Percentiles rank a stretch among this genome's conserved stretches.
These are phyloP conservation scores for Conringia planisiliqua DNA, from an alignment of 345 rosid species.

Conservation along the genomic window DNA sequence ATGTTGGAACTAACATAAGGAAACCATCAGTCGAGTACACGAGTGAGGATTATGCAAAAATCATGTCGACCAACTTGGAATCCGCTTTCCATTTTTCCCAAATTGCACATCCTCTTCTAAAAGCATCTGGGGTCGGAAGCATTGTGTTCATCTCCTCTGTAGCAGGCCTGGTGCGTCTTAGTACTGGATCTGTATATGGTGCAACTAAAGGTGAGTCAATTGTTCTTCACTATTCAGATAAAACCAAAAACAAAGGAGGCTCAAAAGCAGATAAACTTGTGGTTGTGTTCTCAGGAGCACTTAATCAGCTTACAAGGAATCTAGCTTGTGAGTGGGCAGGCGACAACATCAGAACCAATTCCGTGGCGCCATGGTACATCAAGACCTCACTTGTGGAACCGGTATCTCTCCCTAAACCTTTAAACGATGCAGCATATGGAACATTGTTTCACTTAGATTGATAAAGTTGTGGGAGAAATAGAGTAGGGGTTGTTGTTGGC, in stretches of 20 bases:
- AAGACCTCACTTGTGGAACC: conserved; percentile 70
- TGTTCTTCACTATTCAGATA: neutral
- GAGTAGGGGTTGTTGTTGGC: neutral
- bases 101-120: conserved; percentile 78
- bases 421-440: neutral
- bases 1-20: conserved; percentile 81
- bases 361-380: conserved; percentile 85
- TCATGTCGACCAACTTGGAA: conserved; percentile 72
- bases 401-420: conserved; percentile 36
- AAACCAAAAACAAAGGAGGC: neutral
- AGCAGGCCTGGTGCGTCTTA: conserved; percentile 43
- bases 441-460: neutral
- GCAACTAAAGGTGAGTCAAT: conserved; percentile 60
- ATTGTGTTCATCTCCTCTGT: conserved; percentile 89
- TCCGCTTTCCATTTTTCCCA: conserved; percentile 77
- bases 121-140: conserved; percentile 77
- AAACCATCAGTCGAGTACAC: conserved; percentile 73
- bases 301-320: conserved; percentile 74
- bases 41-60: conserved; percentile 52
- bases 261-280: neutral
- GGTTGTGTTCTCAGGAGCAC: conserved; percentile 48
- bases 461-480: neutral
- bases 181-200: conserved; percentile 68
- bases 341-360: conserved; percentile 79
- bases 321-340: conserved; percentile 94